Conservation (phyloP, 2,329 filamentous ascomycete species). For the Aureobasidium sp. region DNA sequence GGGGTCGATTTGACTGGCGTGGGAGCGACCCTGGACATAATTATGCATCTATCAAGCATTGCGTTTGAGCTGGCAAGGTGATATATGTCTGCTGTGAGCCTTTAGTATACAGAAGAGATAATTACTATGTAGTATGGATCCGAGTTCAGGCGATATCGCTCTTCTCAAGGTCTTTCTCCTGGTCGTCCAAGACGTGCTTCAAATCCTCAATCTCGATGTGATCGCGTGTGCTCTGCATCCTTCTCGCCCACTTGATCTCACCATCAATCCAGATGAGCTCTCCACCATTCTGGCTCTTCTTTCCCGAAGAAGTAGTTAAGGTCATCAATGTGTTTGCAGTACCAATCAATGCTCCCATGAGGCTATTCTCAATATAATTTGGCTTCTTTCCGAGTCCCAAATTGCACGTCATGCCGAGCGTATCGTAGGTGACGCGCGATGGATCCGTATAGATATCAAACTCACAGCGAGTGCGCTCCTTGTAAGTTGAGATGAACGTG, state of each 20-base stretch:
- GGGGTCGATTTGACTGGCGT: neutral
- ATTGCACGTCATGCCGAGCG: constrained; percentile 23
- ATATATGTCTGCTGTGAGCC: too few species aligned
- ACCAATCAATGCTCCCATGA: constrained; percentile 3
- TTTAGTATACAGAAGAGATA: neutral
- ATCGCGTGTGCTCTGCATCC: constrained; percentile 27
- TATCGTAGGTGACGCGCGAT: constrained; percentile 21
- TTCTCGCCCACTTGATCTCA: constrained; percentile 24
- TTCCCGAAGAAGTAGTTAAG: constrained; percentile 16
- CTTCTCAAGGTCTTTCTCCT: neutral
- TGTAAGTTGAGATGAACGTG: constrained; percentile 22
- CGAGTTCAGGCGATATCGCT: neutral
- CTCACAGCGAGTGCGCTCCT: constrained; percentile 20
- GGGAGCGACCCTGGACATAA: neutral
- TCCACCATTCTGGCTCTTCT: constrained; percentile 27
- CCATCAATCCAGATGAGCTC: constrained; percentile 29
- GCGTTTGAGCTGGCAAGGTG: neutral
- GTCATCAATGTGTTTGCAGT: constrained; percentile 17
- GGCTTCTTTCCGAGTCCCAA: constrained; percentile 21
- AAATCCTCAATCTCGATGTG: constrained; percentile 27
- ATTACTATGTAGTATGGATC: neutral
- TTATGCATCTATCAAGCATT: neutral
- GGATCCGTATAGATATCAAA: constrained; percentile 27
- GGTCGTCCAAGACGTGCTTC: neutral
- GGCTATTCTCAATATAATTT: constrained; percentile 18